These are phyloP conservation scores for Cordyceps tenuipes DNA, from an alignment of 2,329 filamentous ascomycete species.

Conservation along the genomic window DNA sequence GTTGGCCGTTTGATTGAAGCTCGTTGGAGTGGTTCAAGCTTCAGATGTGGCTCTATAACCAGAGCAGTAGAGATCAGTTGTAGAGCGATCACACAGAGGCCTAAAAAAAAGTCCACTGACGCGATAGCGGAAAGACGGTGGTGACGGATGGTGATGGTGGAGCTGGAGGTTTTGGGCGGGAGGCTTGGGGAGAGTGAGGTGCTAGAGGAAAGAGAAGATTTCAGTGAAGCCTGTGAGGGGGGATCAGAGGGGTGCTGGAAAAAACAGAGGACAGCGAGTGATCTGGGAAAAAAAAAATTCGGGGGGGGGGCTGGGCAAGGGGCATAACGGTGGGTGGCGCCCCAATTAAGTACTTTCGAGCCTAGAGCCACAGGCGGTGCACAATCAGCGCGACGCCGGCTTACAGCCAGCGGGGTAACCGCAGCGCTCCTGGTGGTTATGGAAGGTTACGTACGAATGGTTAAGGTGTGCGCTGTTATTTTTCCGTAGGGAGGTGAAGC, in stretches of 20 bases:
- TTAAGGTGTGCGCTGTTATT: neutral
- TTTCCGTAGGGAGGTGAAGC: neutral
- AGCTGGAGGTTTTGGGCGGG: constrained; percentile 15
- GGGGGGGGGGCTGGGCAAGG: constrained; percentile 20
- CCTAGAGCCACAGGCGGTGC: constrained; percentile 8
- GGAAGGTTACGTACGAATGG: neutral
- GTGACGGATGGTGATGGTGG: constrained; percentile 18
- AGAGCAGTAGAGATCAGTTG: neutral
- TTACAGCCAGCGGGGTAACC: too few relatives aligned
- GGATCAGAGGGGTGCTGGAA: constrained; percentile 21
- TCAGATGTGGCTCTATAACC: neutral
- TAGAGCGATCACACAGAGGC: neutral
- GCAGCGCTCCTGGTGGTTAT: neutral
- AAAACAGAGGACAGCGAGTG: constrained; percentile 10
- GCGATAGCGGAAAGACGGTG: constrained; percentile 8
- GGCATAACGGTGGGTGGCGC: constrained; percentile 22
- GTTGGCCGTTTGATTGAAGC: neutral
- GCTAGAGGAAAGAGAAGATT: constrained; percentile 20
- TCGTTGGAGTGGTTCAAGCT: neutral
- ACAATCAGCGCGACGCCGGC: constrained; percentile 22
- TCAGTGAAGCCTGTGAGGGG: constrained; percentile 20
- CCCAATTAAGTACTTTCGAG: constrained; percentile 27
- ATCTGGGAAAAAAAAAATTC: constrained; percentile 17
- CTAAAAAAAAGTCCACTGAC: constrained; percentile 10
- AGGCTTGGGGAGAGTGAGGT: constrained; percentile 15